phyloP scores from a whole-genome alignment of 2,329 filamentous ascomycete genomes.

The Fusarium zealandicum region DNA sequence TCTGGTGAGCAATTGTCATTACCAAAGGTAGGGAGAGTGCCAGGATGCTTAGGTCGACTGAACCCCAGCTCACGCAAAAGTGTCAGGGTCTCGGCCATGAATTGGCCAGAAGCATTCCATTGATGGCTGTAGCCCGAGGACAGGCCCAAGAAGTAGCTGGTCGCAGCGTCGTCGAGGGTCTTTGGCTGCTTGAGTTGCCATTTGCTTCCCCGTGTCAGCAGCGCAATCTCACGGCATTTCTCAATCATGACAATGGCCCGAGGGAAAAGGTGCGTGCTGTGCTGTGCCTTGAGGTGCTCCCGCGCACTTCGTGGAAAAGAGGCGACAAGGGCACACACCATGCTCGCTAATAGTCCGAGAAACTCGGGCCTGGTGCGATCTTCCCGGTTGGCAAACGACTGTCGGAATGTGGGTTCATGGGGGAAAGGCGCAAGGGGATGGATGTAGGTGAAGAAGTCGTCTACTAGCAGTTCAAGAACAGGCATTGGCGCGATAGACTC shows the following conservation, averaged over 20 bases:
- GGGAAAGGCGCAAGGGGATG: conserved; percentile 80
- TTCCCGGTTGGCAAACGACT: conserved; percentile 70
- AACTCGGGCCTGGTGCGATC: conserved; percentile 73
- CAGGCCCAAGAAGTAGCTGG: conserved; percentile 78
- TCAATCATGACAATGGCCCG: conserved; percentile 74
- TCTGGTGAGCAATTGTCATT: conserved; percentile 50
- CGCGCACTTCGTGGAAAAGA: conserved; percentile 78
- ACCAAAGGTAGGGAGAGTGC: conserved; percentile 51
- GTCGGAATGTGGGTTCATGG: conserved; percentile 78
- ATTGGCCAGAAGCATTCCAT: conserved; percentile 71
- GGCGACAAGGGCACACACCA: conserved; percentile 76
- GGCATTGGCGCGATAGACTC: conserved; percentile 76
- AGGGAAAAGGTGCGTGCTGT: conserved; percentile 70
- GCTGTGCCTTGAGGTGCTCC: conserved; percentile 71
- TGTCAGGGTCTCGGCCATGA: conserved; percentile 75
- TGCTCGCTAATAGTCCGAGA: conserved; percentile 74
- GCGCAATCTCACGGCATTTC: conserved; percentile 73
- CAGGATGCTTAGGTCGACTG: conserved; percentile 60
- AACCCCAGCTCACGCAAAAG: conserved; percentile 73
- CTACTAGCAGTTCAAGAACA: conserved; percentile 72
- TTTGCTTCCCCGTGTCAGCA: conserved; percentile 68
- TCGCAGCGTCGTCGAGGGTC: conserved; percentile 65
- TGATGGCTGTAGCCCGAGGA: conserved; percentile 72
- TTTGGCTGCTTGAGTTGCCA: conserved; percentile 57
- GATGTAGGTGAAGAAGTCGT: conserved; percentile 86